Evolutionary conservation across 192 early-diverging fungal genomes (phyloP).

Genomic region (Dissophora ornata): DNA sequence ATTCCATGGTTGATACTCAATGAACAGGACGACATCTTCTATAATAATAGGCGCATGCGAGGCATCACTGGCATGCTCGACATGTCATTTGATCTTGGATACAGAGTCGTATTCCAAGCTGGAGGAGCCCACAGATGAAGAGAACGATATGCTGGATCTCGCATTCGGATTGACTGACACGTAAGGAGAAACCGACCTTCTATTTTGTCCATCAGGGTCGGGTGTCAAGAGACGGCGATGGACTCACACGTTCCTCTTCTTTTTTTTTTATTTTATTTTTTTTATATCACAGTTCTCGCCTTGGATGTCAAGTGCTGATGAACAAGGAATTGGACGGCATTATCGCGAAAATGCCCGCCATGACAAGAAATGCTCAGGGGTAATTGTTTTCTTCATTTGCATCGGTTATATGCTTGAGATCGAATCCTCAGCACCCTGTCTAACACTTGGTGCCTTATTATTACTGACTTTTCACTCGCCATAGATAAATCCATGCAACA

Average conservation of each 20-base stretch:
- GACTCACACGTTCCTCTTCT: not conserved
- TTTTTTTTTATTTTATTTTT: not conserved
- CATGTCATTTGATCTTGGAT: constrained; percentile 93
- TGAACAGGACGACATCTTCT: not conserved
- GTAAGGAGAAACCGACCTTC: constrained; percentile 65
- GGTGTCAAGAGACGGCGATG: no score
- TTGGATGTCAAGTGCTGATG: constrained; percentile 96
- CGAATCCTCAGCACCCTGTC: no score
- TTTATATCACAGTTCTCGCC: constrained; percentile 71
- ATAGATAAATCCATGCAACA: no score
- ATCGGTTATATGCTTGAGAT: no score
- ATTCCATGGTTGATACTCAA: no score
- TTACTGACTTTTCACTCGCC: no score
- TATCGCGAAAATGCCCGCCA: constrained; percentile 86
- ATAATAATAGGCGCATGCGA: constrained; percentile 85
- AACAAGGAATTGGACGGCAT: constrained; percentile 90
- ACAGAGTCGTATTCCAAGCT: constrained; percentile 82
- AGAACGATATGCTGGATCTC: constrained; percentile 98
- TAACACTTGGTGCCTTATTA: no score
- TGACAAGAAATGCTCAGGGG: constrained; percentile 79
- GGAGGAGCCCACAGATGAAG: constrained; percentile 95
- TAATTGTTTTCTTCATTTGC: not conserved
- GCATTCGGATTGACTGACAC: constrained; percentile 97
- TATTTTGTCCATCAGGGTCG: not conserved
- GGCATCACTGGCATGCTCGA: constrained; percentile 93